Conservation (phyloP, 176 grass and related monocot genomes). For the Oryza australiensis region DNA sequence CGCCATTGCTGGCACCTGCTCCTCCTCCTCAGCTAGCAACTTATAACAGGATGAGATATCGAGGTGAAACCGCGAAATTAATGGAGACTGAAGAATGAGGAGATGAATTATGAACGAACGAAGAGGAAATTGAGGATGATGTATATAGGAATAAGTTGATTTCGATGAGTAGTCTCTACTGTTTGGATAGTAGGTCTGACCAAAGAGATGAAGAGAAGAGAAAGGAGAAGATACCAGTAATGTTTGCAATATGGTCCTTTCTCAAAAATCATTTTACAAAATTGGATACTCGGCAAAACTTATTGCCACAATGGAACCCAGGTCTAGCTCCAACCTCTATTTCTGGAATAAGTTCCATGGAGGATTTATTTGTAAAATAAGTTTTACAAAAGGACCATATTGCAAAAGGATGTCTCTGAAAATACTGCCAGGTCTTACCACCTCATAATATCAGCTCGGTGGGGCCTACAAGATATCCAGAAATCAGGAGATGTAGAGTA, state of each 20-base stretch:
- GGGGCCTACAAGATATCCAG: slow-evolving; percentile 4
- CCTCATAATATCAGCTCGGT: not conserved
- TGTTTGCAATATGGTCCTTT: not conserved
- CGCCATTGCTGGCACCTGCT: slow-evolving; percentile 29
- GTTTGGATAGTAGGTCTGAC: not conserved
- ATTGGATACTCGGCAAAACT: not conserved
- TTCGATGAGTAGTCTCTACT: not conserved
- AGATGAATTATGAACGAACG: not conserved
- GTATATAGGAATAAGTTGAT: not conserved
- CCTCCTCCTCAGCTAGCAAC: not conserved
- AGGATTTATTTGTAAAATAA: not conserved
- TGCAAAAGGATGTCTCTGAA: not conserved
- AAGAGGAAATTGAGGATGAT: not conserved
- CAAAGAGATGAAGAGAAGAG: not conserved
- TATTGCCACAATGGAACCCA: not conserved
- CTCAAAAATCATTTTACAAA: not conserved
- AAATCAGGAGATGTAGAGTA: not conserved
- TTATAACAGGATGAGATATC: not conserved
- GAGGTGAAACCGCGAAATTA: not conserved
- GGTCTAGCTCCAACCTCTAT: not conserved
- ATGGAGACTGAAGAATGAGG: not conserved
- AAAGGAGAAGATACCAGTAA: not conserved
- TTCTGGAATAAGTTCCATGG: not conserved
- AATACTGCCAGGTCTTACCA: not conserved
- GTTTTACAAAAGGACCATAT: not conserved